Base-by-base conservation (phyloP, 2,329 filamentous ascomycete genomes). In the Ampelomyces quisqualis region DNA sequence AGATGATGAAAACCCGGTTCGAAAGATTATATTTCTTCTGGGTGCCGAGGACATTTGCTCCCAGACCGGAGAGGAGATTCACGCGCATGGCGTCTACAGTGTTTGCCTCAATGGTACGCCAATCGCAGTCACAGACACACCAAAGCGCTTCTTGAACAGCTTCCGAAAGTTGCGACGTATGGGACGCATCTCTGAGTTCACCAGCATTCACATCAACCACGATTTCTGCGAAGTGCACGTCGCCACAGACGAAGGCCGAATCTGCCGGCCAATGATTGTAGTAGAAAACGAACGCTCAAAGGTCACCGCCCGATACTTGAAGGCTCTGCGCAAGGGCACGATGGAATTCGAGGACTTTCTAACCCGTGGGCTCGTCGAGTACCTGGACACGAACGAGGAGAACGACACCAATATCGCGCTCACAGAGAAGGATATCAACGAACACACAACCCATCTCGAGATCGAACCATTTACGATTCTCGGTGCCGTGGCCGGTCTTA, bases 381-480 rank as follows among this genome's bases (percentile, higher is more conserved):
- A 98, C 60, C 79, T 98, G 14, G 93, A 98, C 61, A 90, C 95
- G 55, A 98, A 98, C 69, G 94, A 98, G 69, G 93, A 98, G 70
- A 95, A 98, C 61, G 93, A 98, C 58, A 86, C 90, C 0, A 85
- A 95, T 40, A 94, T 98, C 53, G 88, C 91, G 3, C 80, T 96
- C 13, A 90, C 90, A 58, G 91, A 97, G 63, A 78, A 83, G 15
- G 85, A 95, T 45, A 88, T 97, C 51, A 85, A 82, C 13, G 80
- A 83, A 47, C 82, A 84, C 38, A 94, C 90, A 0, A 98, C 93
- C 0, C 94, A 98, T 71, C 76, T 97, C 45, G 93, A 98, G 69
- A 97, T 98, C 48, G 93, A 98, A 65, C 94, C 94, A 0, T 98
- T 98, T 64, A 98, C 93, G 1, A 85, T 98, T 34, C 79, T 98